Evolutionary conservation across 495 filamentous ascomycete genomes (phyloP).

Genomic region (Neurospora sp.): DNA sequence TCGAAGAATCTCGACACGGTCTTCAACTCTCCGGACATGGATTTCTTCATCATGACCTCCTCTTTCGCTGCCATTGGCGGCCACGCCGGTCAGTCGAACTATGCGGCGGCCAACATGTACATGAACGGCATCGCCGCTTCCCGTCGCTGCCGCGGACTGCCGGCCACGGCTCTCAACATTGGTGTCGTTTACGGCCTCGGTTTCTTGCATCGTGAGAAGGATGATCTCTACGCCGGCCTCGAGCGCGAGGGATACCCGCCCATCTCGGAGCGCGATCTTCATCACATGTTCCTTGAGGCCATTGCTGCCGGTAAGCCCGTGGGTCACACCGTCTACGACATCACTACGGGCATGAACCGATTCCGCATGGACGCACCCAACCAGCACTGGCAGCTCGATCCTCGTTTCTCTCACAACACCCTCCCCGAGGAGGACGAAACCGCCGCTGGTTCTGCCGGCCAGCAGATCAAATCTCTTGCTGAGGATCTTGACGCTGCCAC

Average conservation of each 20-base stretch:
- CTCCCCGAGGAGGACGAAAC: conserved; percentile 7
- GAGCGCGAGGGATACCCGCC: conserved; percentile 38
- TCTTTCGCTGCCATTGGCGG: conserved; percentile 38
- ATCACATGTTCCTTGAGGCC: conserved; percentile 51
- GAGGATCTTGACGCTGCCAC: conserved; percentile 14
- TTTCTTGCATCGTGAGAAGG: conserved; percentile 40
- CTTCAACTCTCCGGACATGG: conserved; percentile 23
- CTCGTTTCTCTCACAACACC: conserved; percentile 29
- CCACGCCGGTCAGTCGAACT: conserved; percentile 42
- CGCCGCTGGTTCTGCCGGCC: not conserved
- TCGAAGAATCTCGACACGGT: conserved; percentile 29
- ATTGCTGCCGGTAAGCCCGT: conserved; percentile 30
- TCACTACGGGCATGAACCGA: conserved; percentile 32
- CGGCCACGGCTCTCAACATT: conserved; percentile 43
- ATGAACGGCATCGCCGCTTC: conserved; percentile 36
- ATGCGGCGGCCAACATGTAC: conserved; percentile 48
- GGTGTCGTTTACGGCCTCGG: conserved; percentile 48
- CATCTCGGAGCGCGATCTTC: conserved; percentile 50
- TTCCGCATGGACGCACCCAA: conserved; percentile 16
- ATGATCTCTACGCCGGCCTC: conserved; percentile 28
- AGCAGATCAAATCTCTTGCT: conserved; percentile 8
- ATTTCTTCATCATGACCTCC: conserved; percentile 42
- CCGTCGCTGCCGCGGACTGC: conserved; percentile 23
- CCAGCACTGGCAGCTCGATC: conserved; percentile 31
- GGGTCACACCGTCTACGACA: conserved; percentile 13